Conservation (phyloP, 2,329 filamentous ascomycete species). For the Bipolaris zeicola region DNA sequence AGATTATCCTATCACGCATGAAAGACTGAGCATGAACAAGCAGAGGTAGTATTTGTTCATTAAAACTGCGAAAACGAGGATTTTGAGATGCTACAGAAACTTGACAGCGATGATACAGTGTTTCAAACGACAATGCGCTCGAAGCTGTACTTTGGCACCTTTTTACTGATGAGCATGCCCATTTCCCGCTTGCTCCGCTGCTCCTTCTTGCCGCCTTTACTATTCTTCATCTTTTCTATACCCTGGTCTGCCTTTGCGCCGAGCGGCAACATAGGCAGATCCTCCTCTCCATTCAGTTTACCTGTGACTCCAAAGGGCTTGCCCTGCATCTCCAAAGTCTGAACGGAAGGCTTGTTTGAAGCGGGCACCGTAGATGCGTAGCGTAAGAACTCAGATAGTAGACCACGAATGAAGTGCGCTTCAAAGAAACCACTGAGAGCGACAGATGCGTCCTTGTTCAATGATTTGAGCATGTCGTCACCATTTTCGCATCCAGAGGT, state of each 20-base stretch:
- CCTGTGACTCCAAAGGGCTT: conserved; percentile 53
- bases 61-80: neutral
- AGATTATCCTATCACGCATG: neutral
- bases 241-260: conserved; percentile 67
- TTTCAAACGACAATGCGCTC: conserved; percentile 65
- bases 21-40: neutral
- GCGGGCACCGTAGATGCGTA: conserved; percentile 51
- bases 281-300: conserved; percentile 45
- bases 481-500: conserved; percentile 59
- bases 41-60: neutral
- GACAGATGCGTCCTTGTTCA: conserved; percentile 72
- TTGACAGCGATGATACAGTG: neutral
- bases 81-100: neutral
- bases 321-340: conserved; percentile 51
- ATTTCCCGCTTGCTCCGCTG: conserved; percentile 73
- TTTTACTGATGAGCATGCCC: conserved; percentile 77
- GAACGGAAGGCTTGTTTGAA: conserved; percentile 38
- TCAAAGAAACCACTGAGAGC: conserved; percentile 76
- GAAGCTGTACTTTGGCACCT: conserved; percentile 80
- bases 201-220: conserved; percentile 71
- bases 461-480: conserved; percentile 67
- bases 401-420: conserved; percentile 66
- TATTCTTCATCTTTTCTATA: conserved; percentile 59
- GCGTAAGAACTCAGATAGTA: conserved; percentile 69
- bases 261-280: conserved; percentile 66